Evolutionary conservation across 306 rosid genomes (phyloP), one percentile per base, ranked within the genome.

Genomic region (Glycine soja): DNA sequence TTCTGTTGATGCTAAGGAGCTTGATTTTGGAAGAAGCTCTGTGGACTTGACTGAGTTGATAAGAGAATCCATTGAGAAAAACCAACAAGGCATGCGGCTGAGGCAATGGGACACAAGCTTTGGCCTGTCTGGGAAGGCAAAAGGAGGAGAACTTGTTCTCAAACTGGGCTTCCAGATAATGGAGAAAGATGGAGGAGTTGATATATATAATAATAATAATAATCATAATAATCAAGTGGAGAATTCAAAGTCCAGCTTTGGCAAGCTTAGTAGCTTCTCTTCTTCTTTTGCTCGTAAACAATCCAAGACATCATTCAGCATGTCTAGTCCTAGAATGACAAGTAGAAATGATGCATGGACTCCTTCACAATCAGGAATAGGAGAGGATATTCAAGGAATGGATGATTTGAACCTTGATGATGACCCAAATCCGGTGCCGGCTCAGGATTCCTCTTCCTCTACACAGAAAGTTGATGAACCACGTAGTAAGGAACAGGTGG

Each of bases 381-480:
- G 52, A 18, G 81, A 58, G 0, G 90, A 87, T 50, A 86, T 90
- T 76, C 91, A 88, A 40, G 98, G 90, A 52, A 92, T 96, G 86
- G 99, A 93, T 74, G 97, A 96, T 43, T 84, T 96, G 85, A 83
- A 96, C 76, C 98, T 96, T 75, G 99, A 96, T 63, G 97, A 96
- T 63, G 97, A 96, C 40, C 99, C 98, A 8, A 88, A 86, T 38
- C 92, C 93, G 14, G 87, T 68, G 32, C 92, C 93, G 14, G 87
- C 73, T 80, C 84, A 85, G 40, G 83, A 77, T 80, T 82, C 90
- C 47, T 75, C 90, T 30, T 46, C 87, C 15, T 75, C 93, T 6
- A 4, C 68, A 9, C 81, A 80, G 79, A 92, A 89, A 80, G 61
- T 52, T 11, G 80, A 86, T 67, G 93, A 91, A 53, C 30, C 30